Percentiles rank a stretch among this genome's conserved stretches.
phyloP scores from a whole-genome alignment of 2,329 filamentous ascomycete species.

The Westerdykella sp. region DNA sequence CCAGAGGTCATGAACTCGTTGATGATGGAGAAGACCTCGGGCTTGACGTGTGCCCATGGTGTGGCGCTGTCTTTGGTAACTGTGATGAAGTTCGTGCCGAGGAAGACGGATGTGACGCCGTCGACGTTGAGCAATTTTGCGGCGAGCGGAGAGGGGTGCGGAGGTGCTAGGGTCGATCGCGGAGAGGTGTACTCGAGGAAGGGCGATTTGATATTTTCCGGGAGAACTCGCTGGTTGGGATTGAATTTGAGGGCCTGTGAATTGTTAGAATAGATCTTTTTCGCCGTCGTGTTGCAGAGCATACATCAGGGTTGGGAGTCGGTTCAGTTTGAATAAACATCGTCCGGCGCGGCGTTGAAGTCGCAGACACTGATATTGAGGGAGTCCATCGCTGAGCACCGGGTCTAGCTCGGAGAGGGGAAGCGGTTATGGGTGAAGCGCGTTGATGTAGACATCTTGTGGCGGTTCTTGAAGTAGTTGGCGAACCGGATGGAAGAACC shows the following conservation, averaged over 20 bases:
- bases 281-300: slow-evolving; percentile 7
- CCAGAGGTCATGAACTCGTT: slow-evolving; percentile 86
- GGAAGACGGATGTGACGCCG: slow-evolving; percentile 91
- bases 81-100: slow-evolving; percentile 92
- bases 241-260: slow-evolving; percentile 77
- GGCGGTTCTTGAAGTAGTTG: slow-evolving; percentile 18
- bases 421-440: slow-evolving; percentile 28
- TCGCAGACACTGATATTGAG: slow-evolving; percentile 7
- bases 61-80: slow-evolving; percentile 83
- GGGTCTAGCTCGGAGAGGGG: slow-evolving; percentile 27
- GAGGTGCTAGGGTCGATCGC: slow-evolving; percentile 78
- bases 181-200: slow-evolving; percentile 91
- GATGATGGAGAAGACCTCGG: slow-evolving; percentile 91
- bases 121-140: slow-evolving; percentile 88
- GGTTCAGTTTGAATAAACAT: slow-evolving; percentile 98
- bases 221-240: slow-evolving; percentile 81
- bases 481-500: slow-evolving; percentile 16
- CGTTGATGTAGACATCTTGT: slow-evolving; percentile 33
- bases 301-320: slow-evolving; percentile 86
- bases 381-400: slow-evolving; percentile 21
- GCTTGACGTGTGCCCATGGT: slow-evolving; percentile 91
- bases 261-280: slow-evolving; percentile 6
- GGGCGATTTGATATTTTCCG: slow-evolving; percentile 62
- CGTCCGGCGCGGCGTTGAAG: slow-evolving; percentile 48
- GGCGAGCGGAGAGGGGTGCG: slow-evolving; percentile 85